Evolutionary conservation across 225 moss, liverwort and hornwort species (phyloP), one percentile per base, ranked within the genome.

Genomic region (Pleurozium schreberi): DNA sequence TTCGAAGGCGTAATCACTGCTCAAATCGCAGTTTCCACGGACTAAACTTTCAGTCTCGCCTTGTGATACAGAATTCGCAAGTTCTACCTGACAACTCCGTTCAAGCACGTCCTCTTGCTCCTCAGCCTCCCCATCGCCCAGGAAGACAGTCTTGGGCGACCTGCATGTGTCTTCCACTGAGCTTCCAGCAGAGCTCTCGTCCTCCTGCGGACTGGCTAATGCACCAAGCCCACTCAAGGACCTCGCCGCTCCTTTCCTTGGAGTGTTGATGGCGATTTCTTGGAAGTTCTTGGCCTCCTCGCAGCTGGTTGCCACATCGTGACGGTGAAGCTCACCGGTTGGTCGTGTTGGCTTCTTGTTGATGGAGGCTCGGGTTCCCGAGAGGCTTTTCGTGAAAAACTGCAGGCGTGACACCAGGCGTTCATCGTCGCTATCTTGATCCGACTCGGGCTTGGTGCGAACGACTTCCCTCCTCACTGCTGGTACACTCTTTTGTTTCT

Each of bases 211-310:
- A 34, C 90, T 88, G 43, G 91, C 93, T 66, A 92, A 83, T 67
- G 93, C 92, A 70, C 93, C 92, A 33, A 93, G 91, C 15, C 93
- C 93, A 78, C 80, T 93, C 5, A 89, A 73, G 58, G 90, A 93
- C 74, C 93, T 92, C 79, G 85, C 91, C 12, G 62, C 67, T 22
- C 89, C 88, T 68, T 93, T 86, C 55, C 80, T 84, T 75, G 83
- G 80, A 13, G 82, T 85, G 52, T 77, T 87, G 14, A 61, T 42
- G 87, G 67, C 61, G 38, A 69, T 55, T 38, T 68, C 89, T 68
- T 68, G 82, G 18, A 49, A 58, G 11, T 60, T 71, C 80, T 83
- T 82, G 50, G 42, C 86, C 82, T 90, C 90, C 65, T 90, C 90
- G 77, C 89, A 91, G 89, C 87, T 89, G 89, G 78, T 91, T 27